phyloP scores from a whole-genome alignment of 2,329 filamentous ascomycete species.

The Coniochaeta sp. region DNA sequence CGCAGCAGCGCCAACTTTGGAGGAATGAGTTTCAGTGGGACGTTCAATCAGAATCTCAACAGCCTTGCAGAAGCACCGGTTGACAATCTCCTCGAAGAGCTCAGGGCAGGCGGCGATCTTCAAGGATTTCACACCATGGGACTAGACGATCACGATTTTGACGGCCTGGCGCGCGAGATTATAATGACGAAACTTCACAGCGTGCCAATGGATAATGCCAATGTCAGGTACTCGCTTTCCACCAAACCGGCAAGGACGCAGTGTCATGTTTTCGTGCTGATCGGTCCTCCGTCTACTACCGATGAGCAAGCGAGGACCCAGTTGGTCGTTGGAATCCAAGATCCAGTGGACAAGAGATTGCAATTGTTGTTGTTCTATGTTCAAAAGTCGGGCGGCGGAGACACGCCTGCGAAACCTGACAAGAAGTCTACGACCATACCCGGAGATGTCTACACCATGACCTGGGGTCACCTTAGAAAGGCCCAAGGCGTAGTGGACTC shows the following conservation, averaged over 20 bases:
- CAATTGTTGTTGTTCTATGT: slow-evolving; percentile 59
- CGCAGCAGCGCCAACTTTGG: slow-evolving; percentile 50
- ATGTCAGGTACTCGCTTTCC: slow-evolving; percentile 53
- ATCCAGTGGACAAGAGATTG: slow-evolving; percentile 59
- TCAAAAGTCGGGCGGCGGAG: slow-evolving; percentile 30
- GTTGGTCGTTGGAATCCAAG: slow-evolving; percentile 62
- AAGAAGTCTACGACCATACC: slow-evolving; percentile 18
- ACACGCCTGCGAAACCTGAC: slow-evolving; percentile 22
- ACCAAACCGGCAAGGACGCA: slow-evolving; percentile 44
- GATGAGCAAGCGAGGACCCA: slow-evolving; percentile 47
- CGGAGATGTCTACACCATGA: slow-evolving; percentile 24
- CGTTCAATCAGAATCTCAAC: slow-evolving; percentile 41
- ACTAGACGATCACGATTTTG: slow-evolving; percentile 63
- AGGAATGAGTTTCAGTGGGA: slow-evolving; percentile 25
- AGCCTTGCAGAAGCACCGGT: slow-evolving; percentile 63
- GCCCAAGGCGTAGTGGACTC: slow-evolving; percentile 66
- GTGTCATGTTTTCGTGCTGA: slow-evolving; percentile 61
- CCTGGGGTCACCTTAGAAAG: slow-evolving; percentile 44
- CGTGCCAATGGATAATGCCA: slow-evolving; percentile 54
- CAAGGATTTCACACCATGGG: slow-evolving; percentile 68
- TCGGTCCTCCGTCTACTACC: slow-evolving; percentile 47
- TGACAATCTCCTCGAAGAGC: slow-evolving; percentile 62
- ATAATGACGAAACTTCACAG: slow-evolving; percentile 64
- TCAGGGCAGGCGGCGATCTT: slow-evolving; percentile 54
- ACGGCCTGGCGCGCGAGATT: slow-evolving; percentile 65